These are phyloP conservation scores for Trichoderma harzianum DNA, from an alignment of 2,329 filamentous ascomycete genomes.

Conservation along the genomic window DNA sequence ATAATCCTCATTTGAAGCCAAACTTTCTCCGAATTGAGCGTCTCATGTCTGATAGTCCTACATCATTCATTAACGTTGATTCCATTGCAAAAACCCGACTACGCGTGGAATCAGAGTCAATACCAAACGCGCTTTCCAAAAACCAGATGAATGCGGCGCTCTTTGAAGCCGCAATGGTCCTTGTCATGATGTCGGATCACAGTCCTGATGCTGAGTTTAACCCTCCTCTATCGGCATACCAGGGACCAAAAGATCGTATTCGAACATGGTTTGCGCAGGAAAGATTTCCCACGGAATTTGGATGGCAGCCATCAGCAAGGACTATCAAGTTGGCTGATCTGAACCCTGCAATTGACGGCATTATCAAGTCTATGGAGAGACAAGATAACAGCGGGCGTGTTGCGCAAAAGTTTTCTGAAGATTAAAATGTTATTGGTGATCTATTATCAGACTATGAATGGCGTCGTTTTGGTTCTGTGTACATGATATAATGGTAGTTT, in stretches of 20 bases:
- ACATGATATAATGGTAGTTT: background rate
- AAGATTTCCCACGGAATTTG: constrained; percentile 19
- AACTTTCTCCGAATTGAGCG: constrained; percentile 14
- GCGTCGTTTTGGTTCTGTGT: background rate
- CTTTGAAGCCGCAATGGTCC: constrained; percentile 18
- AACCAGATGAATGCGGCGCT: constrained; percentile 2
- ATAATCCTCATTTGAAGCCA: constrained; percentile 6
- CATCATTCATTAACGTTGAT: background rate
- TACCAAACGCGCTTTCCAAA: constrained; percentile 9
- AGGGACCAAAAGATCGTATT: constrained; percentile 18
- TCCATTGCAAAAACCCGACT: constrained; percentile 20
- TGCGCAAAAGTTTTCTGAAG: background rate
- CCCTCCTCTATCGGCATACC: constrained; percentile 6
- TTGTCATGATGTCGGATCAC: constrained; percentile 20
- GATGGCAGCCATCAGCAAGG: constrained; percentile 20
- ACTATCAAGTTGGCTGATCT: constrained; percentile 9
- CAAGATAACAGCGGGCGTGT: background rate
- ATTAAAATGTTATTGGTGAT: background rate
- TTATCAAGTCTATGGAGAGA: background rate
- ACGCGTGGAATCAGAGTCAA: constrained; percentile 17
- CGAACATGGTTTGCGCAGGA: constrained; percentile 19
- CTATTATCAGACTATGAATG: background rate
- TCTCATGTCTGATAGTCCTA: constrained; percentile 18
- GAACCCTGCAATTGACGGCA: background rate
- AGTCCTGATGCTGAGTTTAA: constrained; percentile 5